Evolutionary conservation across 495 filamentous ascomycete species (phyloP), one percentile per base, ranked within the genome.

Genomic region (Penicillium roqueforti): DNA sequence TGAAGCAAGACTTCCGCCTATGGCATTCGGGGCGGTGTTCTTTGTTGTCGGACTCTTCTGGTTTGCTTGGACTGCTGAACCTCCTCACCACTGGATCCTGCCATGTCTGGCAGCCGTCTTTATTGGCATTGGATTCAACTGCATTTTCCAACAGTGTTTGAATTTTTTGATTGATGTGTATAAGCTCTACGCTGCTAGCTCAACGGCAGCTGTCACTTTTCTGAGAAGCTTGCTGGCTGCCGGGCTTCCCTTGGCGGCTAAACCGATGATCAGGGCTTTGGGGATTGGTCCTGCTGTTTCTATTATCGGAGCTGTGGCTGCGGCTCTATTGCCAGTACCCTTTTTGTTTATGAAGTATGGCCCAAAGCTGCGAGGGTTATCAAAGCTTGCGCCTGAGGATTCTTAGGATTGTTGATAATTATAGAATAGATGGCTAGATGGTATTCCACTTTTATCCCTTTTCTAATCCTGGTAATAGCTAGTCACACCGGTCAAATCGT

Each of bases 21-120:
- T 83, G 73, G 68, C 72, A 13, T 48, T 77, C 14, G 80, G 80
- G 0, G 77, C 69, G 0, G 25, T 82, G 18, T 61, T 79, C 39
- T 76, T 83, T 45, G 65, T 75, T 0, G 63, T 58, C 1, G 79
- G 73, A 6, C 54, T 79, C 25, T 77, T 77, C 47, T 76, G 70
- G 57, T 76, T 78, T 50, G 71, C 68, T 22, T 75, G 73, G 69
- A 71, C 70, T 0, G 69, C 67, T 4, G 52, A 53, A 13, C 63
- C 66, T 8, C 55, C 56, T 3, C 55, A 66, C 34, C 54, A 56
- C 26, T 68, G 62, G 67, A 55, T 58, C 2, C 29, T 62, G 1
- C 58, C 67, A 8, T 56, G 56, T 1, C 20, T 66, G 1, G 61
- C 62, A 14, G 53, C 62, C 3, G 57, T 64, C 10, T 69, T 71